Evolutionary conservation across 441 rosid species (phyloP).

Genomic region (Francoa sonchifolia): DNA sequence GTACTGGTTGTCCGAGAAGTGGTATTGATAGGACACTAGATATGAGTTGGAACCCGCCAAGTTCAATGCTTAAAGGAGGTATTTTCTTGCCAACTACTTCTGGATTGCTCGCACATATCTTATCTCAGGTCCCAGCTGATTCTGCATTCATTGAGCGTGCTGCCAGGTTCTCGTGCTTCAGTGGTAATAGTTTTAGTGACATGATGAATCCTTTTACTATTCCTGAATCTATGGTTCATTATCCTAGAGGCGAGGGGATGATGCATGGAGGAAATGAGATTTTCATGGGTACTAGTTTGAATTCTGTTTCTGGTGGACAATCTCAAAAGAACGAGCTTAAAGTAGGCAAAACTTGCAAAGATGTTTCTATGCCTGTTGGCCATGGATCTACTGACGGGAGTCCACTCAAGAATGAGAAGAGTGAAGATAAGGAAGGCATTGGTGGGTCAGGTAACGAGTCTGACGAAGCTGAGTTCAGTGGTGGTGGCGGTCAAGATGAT

Average conservation of each 20-base stretch:
- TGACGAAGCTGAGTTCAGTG: conserved; percentile 75
- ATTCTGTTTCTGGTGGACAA: conserved; percentile 30
- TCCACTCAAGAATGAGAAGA: conserved; percentile 32
- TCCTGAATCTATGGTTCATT: no score
- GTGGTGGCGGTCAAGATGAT: conserved; percentile 39
- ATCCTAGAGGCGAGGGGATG: conserved; percentile 39
- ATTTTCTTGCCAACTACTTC: conserved; percentile 39
- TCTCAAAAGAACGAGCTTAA: conserved; percentile 32
- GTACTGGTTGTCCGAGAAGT: conserved; percentile 28
- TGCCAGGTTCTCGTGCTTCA: conserved; percentile 77
- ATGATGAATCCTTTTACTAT: conserved; percentile 55
- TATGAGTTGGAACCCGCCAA: conserved; percentile 60
- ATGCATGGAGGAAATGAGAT: conserved; percentile 40
- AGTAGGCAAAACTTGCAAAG: conserved; percentile 41
- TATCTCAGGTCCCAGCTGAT: conserved; percentile 84
- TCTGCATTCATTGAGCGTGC: conserved; percentile 92
- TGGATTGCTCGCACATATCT: conserved; percentile 51
- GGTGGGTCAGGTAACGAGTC: conserved; percentile 70
- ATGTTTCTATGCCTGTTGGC: conserved; percentile 29
- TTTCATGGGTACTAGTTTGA: conserved; percentile 24
- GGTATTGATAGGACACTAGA: conserved; percentile 42
- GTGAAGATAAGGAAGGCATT: conserved; percentile 43
- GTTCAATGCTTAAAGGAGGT: conserved; percentile 49
- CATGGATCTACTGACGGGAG: conserved; percentile 27
- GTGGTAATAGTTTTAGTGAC: conserved; percentile 62